Base-by-base conservation (phyloP, 2,329 filamentous ascomycete species). In the Calonectria pseudoreteaudii region DNA sequence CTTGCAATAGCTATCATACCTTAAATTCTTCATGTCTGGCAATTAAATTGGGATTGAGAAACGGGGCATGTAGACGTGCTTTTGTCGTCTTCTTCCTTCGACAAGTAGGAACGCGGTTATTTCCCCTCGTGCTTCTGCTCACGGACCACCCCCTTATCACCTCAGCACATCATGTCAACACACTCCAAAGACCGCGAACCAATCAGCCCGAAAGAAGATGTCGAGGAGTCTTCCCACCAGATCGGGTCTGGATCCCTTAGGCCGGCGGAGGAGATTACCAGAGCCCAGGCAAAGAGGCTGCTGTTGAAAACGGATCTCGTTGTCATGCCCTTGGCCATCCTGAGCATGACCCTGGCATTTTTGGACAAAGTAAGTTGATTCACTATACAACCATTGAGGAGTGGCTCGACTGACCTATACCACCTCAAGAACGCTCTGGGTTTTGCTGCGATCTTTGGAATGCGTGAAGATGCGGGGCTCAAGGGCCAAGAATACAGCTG, bases 401-500 rank as follows among this genome's bases (percentile, higher is more conserved):
- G 7, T 8, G 28, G 7, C 9, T 30, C 20, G 28, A 18, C 8
- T 44, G 3, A 65, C 30, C 16, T 9, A n/a, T 34, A n/a, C 20
- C 20, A 16, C 18, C 18, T 65, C 3, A 38, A 73, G 71, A 73
- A 73, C 26, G 71, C 71, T 4, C 23, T 71, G 4, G 68, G 53
- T 5, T 74, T 76, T 3, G 78, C 78, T 0, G 78, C 78, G 4
- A 68, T 80, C 1, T 78, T 74, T 9, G 78, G 78, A 0, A 73
- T 80, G 64, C 75, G 78, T 8, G 72, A 78, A 14, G 78, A 80
- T 14, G 70, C 76, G 0, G 50, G 81, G 53, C 80, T 83, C 41
- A 71, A 79, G 2, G 84, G 82, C 52, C 79, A 83, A 53, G 82
- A 94, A 84, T 95, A 93, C 80, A 90, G 88, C 28, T 95, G 93